These are phyloP conservation scores for Xylaria sp. DNA, from an alignment of 2,329 filamentous ascomycete genomes.

Conservation along the genomic window DNA sequence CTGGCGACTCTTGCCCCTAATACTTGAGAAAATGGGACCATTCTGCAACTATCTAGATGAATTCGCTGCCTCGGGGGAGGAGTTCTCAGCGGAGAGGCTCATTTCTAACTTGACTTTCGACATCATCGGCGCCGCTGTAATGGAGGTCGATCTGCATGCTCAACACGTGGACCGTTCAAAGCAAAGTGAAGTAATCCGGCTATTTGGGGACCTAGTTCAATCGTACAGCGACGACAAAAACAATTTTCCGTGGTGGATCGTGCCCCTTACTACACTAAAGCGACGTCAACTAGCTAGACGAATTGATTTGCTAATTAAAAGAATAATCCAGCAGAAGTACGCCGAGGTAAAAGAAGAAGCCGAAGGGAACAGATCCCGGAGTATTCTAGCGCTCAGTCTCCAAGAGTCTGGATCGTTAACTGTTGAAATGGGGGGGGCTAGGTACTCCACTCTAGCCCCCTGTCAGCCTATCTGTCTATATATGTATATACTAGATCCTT, in stretches of 20 bases:
- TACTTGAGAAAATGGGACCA: conserved; percentile 43
- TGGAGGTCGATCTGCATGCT: conserved; percentile 23
- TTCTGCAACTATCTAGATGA: conserved; percentile 43
- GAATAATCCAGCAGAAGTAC: conserved; percentile 11
- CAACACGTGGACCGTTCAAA: conserved; percentile 2
- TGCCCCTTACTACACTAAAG: conserved; percentile 8
- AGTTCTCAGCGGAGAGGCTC: conserved; percentile 39
- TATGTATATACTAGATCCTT: no score
- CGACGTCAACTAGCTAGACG: conserved; percentile 5
- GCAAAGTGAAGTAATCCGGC: conserved; percentile 1
- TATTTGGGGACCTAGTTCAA: conserved; percentile 18
- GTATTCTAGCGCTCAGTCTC: conserved; percentile 25
- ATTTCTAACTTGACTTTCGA: conserved; percentile 35
- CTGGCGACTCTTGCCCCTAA: conserved; percentile 44
- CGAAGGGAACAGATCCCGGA: conserved; percentile 6
- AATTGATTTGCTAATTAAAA: neutral
- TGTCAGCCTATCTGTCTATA: no score
- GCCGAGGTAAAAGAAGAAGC: conserved; percentile 9
- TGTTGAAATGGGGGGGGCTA: no score
- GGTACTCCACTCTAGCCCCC: no score
- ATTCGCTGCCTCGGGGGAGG: conserved; percentile 35
- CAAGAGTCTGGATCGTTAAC: conserved; percentile 20
- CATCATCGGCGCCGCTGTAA: conserved; percentile 23
- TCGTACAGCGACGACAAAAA: conserved; percentile 20
- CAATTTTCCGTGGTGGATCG: conserved; percentile 21